Conservation (phyloP, 345 rosid genomes). For the Stellera chamaejasme region DNA sequence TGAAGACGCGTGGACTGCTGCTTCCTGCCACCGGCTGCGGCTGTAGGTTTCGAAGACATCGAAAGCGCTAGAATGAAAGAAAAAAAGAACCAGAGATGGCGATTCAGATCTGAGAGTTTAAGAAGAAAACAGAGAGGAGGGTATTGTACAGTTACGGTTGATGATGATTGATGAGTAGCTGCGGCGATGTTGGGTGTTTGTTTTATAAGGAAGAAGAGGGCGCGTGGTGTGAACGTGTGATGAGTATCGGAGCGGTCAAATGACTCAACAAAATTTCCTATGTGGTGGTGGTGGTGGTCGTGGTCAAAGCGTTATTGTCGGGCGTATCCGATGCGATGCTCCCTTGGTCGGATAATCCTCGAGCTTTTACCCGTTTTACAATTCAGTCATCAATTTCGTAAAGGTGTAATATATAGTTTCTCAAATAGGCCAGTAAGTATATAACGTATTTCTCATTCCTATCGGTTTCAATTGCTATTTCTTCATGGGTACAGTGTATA, state of each 20-base stretch:
- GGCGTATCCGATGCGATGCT: too few relatives aligned
- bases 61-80: background rate
- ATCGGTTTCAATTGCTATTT: too few relatives aligned
- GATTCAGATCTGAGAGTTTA: background rate
- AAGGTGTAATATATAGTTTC: too few relatives aligned
- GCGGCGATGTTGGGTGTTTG: background rate
- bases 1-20: constrained; percentile 66
- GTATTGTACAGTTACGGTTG: background rate
- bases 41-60: constrained; percentile 10
- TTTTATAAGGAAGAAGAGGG: constrained; percentile 1
- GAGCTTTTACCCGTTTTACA: too few relatives aligned
- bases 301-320: too few relatives aligned
- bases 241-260: background rate
- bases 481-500: too few relatives aligned
- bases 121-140: background rate
- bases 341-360: too few relatives aligned
- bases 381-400: too few relatives aligned
- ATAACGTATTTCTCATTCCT: too few relatives aligned
- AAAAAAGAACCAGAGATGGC: background rate
- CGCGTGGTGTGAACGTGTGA: constrained; percentile 19
- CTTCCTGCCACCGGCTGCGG: constrained; percentile 9
- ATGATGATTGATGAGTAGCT: background rate
- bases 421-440: too few relatives aligned
- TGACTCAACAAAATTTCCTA: too few relatives aligned
- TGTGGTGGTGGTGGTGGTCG: too few relatives aligned